Evolutionary conservation across 352 stramenopile species (phyloP), one percentile per base, ranked within the genome.

Genomic region (Discostella stelligera): DNA sequence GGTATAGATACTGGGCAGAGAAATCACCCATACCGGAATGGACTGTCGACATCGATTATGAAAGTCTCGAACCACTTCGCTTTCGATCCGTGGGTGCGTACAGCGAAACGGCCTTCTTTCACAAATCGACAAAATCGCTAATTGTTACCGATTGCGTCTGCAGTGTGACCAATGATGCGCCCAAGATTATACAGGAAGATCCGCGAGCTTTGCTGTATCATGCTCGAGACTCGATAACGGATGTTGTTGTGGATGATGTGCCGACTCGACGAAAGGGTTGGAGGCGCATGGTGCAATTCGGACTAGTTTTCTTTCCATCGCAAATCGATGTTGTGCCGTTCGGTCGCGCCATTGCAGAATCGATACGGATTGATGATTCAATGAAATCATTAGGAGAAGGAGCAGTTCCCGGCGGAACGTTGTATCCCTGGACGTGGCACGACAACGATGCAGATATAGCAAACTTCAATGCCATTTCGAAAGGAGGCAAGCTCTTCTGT

Each of bases 251-350:
- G 41, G 83, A 91, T 77, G 85, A 85, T 53, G 14, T 62, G 5
- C 80, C 85, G 63, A 88, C 81, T 55, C 56, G 86, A 32, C 49
- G 85, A 23, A 83, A 80, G 59, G 91, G 91, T 49, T 95, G 91
- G 91, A 69, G 88, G 58, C 77, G 89, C n/a, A 93, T 95, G 83
- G 86, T 90, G 3, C 87, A 93, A 68, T 94, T 95, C 76, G 87
- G 87, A 25, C 68, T 93, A 11, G 84, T 93, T n/a, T 94, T 94
- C 70, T 90, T 91, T 63, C 87, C 89, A 25, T 88, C 78, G n/a
- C 82, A 90, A 53, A 91, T 91, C 66, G 68, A 89, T 27, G 86
- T 93, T 13, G 73, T 85, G 10, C 61, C 79, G 56, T 27, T 81
- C 23, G 37, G 50, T 9, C 14, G 85, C 46, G 85, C 85, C 2